Conservation (phyloP, 345 rosid species). For the Bretschneidera sinensis region DNA sequence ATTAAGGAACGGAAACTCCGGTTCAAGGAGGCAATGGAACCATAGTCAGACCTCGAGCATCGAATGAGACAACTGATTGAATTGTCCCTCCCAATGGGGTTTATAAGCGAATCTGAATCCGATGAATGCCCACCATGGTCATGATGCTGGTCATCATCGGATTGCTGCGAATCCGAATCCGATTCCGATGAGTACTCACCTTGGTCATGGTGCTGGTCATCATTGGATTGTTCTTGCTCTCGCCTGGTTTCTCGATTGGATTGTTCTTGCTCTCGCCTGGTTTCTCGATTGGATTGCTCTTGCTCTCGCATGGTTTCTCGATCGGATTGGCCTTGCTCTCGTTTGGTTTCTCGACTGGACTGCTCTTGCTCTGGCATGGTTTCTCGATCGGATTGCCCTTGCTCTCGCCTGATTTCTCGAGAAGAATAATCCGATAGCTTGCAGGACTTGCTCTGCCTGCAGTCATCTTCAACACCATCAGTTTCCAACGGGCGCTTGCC, state of each 20-base stretch:
- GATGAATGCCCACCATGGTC: conserved; percentile 42
- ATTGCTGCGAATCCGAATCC: conserved; percentile 10
- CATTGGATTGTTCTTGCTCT: neutral
- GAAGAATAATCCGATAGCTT: conserved; percentile 23
- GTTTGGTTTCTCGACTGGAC: no score
- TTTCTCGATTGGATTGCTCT: no score
- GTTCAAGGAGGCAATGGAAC: conserved; percentile 66
- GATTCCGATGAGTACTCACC: neutral
- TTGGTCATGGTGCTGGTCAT: neutral
- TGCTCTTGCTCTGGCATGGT: no score
- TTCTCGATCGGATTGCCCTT: conserved; percentile 21
- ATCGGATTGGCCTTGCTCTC: no score
- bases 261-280: no score
- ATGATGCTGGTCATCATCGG: conserved; percentile 19
- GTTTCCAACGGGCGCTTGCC: conserved; percentile 50
- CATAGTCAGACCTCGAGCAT: conserved; percentile 84
- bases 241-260: no score
- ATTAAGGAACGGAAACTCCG: conserved; percentile 59
- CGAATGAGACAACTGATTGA: conserved; percentile 64
- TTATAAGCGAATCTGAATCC: conserved; percentile 56
- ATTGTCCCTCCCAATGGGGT: conserved; percentile 70
- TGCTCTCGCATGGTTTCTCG: no score
- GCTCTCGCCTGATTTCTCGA: neutral
- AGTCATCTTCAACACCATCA: conserved; percentile 31
- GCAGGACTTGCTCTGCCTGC: conserved; percentile 26